Evolutionary conservation across 2,329 filamentous ascomycete species (phyloP), one percentile per base, ranked within the genome.

Genomic region (Cercospora sojina): DNA sequence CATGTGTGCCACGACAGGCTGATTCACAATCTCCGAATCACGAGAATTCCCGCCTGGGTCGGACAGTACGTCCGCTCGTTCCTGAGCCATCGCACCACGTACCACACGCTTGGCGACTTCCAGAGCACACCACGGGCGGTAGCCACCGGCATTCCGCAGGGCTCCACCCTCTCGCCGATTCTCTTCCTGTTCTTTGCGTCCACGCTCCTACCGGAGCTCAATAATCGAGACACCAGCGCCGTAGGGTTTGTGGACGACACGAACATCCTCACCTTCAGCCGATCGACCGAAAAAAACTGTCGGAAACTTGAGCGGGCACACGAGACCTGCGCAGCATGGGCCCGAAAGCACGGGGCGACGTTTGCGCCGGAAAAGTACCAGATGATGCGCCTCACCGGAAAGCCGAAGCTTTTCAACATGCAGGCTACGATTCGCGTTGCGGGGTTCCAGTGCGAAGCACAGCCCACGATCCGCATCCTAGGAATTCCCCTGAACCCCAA

Each of bases 1-100:
- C 69, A 79, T n/a, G 77, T 81, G 16, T 78, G 67, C 25, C 79
- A 78, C 64, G 73, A 78, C 53, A 64, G 76, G 69, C 64, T 79
- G 35, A 47, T 79, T 43, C 68, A 77, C 57, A 77, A 78, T 59
- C 72, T 80, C 38, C 72, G 71, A 68, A 29, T 29, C 7, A 23
- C 20, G 10, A 8, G 51, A 27, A 27, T 27, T 6, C 25, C 25
- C 25, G 25, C 25, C 25, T 27, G 25, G 25, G 25, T 27, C 25
- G 25, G 25, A 27, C 25, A 3, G 25, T 27, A 27, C 25, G 25
- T 27, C 25, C 25, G 25, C 25, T 27, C 25, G 25, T 27, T 27
- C 6, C 25, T 27, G 25, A 27, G 25, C 25, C 3, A 27, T 6
- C 25, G 25, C 25, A 27, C 25, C 25, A 27, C 25, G 25, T 27